A percentile compares a stretch with the other conserved stretches of the same genome.
Conservation (phyloP, 306 rosid species). For the Glycyrrhiza uralensis region DNA sequence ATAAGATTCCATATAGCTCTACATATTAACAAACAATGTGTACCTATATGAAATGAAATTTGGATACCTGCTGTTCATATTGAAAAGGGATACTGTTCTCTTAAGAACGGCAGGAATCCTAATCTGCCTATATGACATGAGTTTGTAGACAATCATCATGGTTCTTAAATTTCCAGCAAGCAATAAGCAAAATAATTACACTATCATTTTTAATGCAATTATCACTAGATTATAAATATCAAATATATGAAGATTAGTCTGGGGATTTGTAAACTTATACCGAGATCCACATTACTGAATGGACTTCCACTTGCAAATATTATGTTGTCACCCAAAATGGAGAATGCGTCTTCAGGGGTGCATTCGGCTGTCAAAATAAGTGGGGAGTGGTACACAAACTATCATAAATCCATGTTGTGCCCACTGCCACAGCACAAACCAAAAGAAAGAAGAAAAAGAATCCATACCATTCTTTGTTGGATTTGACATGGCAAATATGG, state of each 20-base stretch:
- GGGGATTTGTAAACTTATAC: constrained; percentile 40
- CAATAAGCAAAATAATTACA: background rate
- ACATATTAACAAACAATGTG: background rate
- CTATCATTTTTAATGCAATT: background rate
- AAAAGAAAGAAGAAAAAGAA: background rate
- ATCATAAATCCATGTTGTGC: constrained; percentile 12
- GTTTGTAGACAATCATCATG: background rate
- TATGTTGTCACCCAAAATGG: constrained; percentile 80
- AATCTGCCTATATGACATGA: constrained; percentile 7
- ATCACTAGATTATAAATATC: background rate
- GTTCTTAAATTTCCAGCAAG: constrained; percentile 7
- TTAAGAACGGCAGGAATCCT: background rate
- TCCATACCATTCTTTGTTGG: constrained; percentile 88
- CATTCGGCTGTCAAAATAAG: constrained; percentile 80
- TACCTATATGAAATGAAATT: background rate
- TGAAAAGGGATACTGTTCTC: background rate
- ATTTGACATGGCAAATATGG: constrained; percentile 98
- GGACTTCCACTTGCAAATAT: constrained; percentile 99
- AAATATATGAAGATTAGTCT: background rate
- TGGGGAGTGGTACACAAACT: constrained; percentile 1
- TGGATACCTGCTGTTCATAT: background rate
- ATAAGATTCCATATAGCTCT: background rate
- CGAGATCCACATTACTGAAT: constrained; percentile 81
- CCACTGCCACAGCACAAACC: background rate
- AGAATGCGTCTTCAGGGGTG: constrained; percentile 91